These are phyloP conservation scores for Aspergillus neotritici DNA, from an alignment of 2,329 filamentous ascomycete genomes.

Conservation along the genomic window DNA sequence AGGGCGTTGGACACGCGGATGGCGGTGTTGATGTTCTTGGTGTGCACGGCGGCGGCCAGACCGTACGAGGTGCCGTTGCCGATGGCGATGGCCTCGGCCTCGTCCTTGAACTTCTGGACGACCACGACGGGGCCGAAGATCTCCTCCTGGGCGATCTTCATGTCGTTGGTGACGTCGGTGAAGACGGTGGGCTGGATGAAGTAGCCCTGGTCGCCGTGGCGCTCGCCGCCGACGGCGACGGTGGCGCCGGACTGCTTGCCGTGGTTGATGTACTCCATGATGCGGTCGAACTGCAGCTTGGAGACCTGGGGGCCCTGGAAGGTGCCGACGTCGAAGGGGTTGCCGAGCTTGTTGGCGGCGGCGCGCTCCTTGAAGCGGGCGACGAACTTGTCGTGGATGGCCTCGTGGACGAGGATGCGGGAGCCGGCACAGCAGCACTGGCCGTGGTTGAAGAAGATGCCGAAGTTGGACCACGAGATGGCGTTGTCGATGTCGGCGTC, in stretches of 20 bases:
- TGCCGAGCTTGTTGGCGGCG: constrained; percentile 66
- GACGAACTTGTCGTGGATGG: constrained; percentile 50
- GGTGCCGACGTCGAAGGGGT: constrained; percentile 69
- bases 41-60: constrained; percentile 72
- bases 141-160: constrained; percentile 70
- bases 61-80: constrained; percentile 71
- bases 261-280: constrained; percentile 65
- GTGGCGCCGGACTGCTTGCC: constrained; percentile 61
- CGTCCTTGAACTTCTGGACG: constrained; percentile 67
- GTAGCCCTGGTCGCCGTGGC: constrained; percentile 71
- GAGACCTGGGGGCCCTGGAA: constrained; percentile 85
- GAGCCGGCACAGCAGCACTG: constrained; percentile 24
- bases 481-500: constrained; percentile 24
- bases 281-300: constrained; percentile 76
- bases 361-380: constrained; percentile 72
- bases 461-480: constrained; percentile 23
- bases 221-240: constrained; percentile 61
- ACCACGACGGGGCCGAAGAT: constrained; percentile 76
- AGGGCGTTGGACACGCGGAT: constrained; percentile 67
- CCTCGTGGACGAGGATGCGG: constrained; percentile 21
- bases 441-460: constrained; percentile 25
- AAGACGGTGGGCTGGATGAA: constrained; percentile 83
- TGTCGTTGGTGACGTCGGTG: constrained; percentile 64
- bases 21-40: constrained; percentile 70
- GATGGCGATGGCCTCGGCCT: constrained; percentile 61